Evolutionary conservation across 2,329 filamentous ascomycete species (phyloP).

Genomic region (Penicillium sp.): DNA sequence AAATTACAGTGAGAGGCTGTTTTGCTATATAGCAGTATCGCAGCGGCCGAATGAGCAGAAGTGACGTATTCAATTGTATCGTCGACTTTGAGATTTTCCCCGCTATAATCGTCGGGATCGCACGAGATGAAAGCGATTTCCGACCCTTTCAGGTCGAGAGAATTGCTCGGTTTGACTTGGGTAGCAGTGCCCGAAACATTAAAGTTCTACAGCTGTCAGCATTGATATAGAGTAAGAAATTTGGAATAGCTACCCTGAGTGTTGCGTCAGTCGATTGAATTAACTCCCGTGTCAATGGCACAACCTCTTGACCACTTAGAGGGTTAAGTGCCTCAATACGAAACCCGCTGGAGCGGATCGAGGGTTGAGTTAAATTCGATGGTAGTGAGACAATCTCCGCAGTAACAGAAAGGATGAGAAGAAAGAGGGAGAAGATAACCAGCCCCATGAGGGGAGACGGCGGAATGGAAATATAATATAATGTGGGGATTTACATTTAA

Average conservation of each 20-base stretch:
- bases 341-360: conserved; percentile 23
- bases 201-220: conserved; percentile 27
- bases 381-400: conserved; percentile 27
- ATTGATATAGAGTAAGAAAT: background rate
- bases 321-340: conserved; percentile 23
- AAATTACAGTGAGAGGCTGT: conserved; percentile 40
- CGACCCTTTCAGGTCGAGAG: conserved; percentile 23
- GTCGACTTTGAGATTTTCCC: conserved; percentile 34
- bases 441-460: conserved; percentile 15
- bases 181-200: conserved; percentile 29
- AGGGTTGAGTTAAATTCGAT: conserved; percentile 30
- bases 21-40: conserved; percentile 44
- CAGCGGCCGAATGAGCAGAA: conserved; percentile 26
- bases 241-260: conserved; percentile 24
- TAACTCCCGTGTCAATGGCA: conserved; percentile 30
- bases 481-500: conserved; percentile 20
- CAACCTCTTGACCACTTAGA: conserved; percentile 20
- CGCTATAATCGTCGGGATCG: conserved; percentile 41
- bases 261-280: conserved; percentile 18
- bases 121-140: conserved; percentile 45
- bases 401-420: conserved; percentile 16
- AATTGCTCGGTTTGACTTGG: conserved; percentile 31
- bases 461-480: conserved; percentile 4
- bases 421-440: conserved; percentile 12
- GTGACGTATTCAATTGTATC: conserved; percentile 36